phyloP scores from a whole-genome alignment of 2,329 filamentous ascomycete genomes.

The Clarireedia homoeocarpa region DNA sequence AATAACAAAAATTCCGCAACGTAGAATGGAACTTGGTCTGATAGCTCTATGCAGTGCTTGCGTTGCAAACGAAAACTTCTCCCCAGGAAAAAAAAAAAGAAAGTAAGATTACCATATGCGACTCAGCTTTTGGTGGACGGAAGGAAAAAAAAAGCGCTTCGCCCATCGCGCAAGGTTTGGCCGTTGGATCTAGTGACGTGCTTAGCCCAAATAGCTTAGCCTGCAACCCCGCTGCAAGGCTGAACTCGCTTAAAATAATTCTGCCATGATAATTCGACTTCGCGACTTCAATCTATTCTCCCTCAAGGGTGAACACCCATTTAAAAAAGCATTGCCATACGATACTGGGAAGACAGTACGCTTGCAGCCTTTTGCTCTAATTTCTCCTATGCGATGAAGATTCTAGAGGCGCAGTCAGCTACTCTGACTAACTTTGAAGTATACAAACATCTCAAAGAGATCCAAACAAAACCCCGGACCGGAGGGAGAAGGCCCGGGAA shows the following conservation, averaged over 20 bases:
- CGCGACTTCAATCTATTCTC: slow-evolving; percentile 1
- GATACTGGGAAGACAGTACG: not conserved
- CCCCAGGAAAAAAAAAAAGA: too few relatives aligned
- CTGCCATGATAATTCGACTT: not conserved
- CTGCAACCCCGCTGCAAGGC: slow-evolving; percentile 3
- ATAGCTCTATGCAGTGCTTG: too few relatives aligned
- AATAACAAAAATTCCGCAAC: not conserved
- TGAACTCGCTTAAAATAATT: slow-evolving; percentile 5
- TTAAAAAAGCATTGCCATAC: not conserved
- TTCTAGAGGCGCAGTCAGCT: slow-evolving; percentile 62
- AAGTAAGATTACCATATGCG: too few relatives aligned
- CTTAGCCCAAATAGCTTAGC: slow-evolving; percentile 6
- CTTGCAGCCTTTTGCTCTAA: not conserved
- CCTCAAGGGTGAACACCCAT: slow-evolving; percentile 10
- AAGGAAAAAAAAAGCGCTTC: not conserved
- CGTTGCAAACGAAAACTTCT: too few relatives aligned
- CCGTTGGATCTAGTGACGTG: slow-evolving; percentile 2
- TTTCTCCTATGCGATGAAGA: slow-evolving; percentile 42
- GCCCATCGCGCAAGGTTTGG: not conserved
- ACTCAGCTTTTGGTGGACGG: not conserved
- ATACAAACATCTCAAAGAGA: slow-evolving; percentile 54
- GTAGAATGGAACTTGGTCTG: too few relatives aligned
- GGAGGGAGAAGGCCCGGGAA: slow-evolving; percentile 12
- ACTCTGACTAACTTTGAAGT: slow-evolving; percentile 69
- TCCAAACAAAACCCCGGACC: slow-evolving; percentile 30